Evolutionary conservation across 352 stramenopile species (phyloP), one percentile per base, ranked within the genome.

Genomic region (Thalassiosira livingstoniorum): DNA sequence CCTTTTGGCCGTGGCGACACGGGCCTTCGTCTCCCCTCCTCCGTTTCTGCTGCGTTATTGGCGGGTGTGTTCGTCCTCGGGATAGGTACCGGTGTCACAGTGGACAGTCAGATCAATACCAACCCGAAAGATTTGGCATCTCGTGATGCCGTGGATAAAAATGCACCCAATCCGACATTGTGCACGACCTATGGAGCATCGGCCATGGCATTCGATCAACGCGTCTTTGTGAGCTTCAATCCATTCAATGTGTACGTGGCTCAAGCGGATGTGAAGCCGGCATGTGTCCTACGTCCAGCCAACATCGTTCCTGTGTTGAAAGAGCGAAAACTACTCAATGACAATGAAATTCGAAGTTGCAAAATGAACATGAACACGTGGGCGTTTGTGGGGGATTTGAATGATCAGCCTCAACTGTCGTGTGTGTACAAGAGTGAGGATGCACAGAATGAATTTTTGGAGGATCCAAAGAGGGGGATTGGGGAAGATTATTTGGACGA

Each of bases 221-320:
- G 93, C n/a, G 91, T 96, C 0, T 96, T 96, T 86, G 92, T 96
- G 47, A 94, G 88, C 29, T 96, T 96, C 67, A 96, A 96, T 81
- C 93, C 93, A 15, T 96, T 96, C 75, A 95, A 94, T 87, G 90
- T 96, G 13, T 96, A 96, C 74, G 92, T 94, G 15, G 78, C 89
- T 7, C 92, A 96, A 75, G 91, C 92, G 5, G 93, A 96, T 83
- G 93, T 95, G 21, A 96, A 96, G 74, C 93, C 93, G 3, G 92
- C 90, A 13, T 96, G 93, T 73, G 93, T 96, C 4, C 71, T 96
- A 31, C 83, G 93, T 18, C 81, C 83, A 39, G 63, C 87, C 18
- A 96, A 96, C 76, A 82, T 96, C 21, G 92, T 96, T 21, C 80
- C 91, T 4, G 84, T 96, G 29, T 67, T 95, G 21, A 87, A 89